phyloP scores from a whole-genome alignment of 208 protist species.

The Tritrichomonas foetus region DNA sequence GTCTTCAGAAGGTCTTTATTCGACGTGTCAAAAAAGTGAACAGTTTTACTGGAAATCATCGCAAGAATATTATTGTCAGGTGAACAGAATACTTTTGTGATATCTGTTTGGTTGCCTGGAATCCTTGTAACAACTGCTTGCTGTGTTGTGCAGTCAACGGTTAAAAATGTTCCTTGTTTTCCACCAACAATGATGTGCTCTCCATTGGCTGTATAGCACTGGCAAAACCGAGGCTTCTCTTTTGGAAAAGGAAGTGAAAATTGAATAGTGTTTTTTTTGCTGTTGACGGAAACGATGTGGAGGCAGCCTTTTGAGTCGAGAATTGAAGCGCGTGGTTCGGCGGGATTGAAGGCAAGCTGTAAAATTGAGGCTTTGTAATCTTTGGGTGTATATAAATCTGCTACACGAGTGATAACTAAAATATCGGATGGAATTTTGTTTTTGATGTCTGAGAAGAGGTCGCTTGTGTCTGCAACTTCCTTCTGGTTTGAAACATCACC shows the following conservation, averaged over 20 bases:
- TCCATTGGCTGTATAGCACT: not conserved
- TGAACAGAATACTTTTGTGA: not conserved
- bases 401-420: not conserved
- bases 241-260: not conserved
- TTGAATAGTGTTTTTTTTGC: not conserved
- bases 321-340: not conserved
- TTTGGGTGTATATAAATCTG: not conserved
- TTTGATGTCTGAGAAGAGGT: not conserved
- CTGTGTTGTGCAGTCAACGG: not conserved
- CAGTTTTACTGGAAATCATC: not conserved
- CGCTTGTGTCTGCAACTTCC: not conserved
- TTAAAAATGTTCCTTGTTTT: not conserved
- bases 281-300: not conserved
- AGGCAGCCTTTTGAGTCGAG: not conserved
- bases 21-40: not conserved
- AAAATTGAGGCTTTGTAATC: not conserved
- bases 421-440: slow-evolving; percentile 8
- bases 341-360: not conserved
- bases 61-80: not conserved
- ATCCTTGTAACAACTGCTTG: not conserved
- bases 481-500: too few relatives aligned
- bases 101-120: not conserved
- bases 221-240: not conserved
- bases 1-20: not conserved
- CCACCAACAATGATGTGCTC: not conserved